Percentiles rank a stretch among this genome's conserved stretches.
These are phyloP conservation scores for Naganishia sp. DNA, from an alignment of 1,284 basidiomycete genomes.

Conservation along the genomic window DNA sequence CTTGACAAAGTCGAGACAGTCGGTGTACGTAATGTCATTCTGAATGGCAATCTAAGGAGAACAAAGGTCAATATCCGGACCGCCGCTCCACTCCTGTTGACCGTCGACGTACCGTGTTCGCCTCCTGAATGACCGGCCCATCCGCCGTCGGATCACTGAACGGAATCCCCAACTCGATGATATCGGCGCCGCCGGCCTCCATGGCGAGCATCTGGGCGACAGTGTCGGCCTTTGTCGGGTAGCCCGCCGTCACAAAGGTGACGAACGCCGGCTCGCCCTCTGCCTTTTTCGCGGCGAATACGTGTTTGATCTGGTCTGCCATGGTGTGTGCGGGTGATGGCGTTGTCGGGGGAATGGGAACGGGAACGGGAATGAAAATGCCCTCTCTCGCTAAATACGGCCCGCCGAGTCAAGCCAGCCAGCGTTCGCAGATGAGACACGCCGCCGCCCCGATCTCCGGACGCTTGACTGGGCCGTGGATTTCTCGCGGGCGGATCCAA, in stretches of 20 bases:
- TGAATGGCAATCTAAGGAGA: slow-evolving; percentile 70
- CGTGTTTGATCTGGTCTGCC: slow-evolving; percentile 69
- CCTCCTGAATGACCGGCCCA: slow-evolving; percentile 85
- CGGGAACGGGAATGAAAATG: background rate
- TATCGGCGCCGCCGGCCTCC: slow-evolving; percentile 88
- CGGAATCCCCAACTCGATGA: slow-evolving; percentile 94
- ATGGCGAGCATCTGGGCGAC: slow-evolving; percentile 86
- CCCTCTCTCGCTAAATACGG: background rate
- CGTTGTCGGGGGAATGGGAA: background rate
- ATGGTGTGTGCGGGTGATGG: slow-evolving; percentile 54
- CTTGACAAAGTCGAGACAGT: slow-evolving; percentile 72
- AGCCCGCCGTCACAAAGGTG: slow-evolving; percentile 90
- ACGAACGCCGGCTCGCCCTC: slow-evolving; percentile 67
- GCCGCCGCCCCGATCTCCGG: slow-evolving; percentile 5
- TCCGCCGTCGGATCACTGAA: slow-evolving; percentile 98
- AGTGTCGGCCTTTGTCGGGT: slow-evolving; percentile 74
- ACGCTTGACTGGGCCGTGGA: slow-evolving; percentile 7
- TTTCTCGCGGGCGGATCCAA: background rate
- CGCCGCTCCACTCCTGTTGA: background rate
- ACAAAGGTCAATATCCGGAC: background rate
- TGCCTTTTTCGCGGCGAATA: slow-evolving; percentile 70
- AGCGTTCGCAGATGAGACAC: background rate
- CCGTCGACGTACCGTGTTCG: slow-evolving; percentile 71
- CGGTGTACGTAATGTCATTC: slow-evolving; percentile 73
- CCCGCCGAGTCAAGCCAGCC: background rate